Conservation (phyloP, 225 moss, liverwort and hornwort genomes). For the Bryum argenteum region DNA sequence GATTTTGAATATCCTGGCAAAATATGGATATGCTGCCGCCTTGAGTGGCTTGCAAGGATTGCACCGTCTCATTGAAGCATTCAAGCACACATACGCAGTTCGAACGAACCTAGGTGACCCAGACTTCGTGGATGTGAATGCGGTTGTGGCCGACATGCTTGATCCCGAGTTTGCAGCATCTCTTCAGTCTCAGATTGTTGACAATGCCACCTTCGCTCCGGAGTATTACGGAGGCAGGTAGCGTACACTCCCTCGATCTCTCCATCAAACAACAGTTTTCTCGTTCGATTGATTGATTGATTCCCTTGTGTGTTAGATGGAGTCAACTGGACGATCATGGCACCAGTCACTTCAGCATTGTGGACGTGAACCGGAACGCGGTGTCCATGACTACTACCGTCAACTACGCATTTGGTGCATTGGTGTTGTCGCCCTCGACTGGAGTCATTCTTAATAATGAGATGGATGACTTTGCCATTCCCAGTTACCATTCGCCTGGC, state of each 20-base stretch:
- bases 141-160: constrained; percentile 78
- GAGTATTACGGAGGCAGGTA: constrained; percentile 88
- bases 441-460: constrained; percentile 78
- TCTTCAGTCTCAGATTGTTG: constrained; percentile 56
- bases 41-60: constrained; percentile 50
- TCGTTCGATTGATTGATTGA: neutral
- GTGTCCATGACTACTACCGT: constrained; percentile 77
- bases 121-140: constrained; percentile 52
- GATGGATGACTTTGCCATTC: constrained; percentile 83
- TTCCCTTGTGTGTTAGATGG: constrained; percentile 45
- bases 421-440: constrained; percentile 64
- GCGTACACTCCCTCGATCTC: neutral
- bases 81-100: constrained; percentile 84
- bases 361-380: constrained; percentile 67
- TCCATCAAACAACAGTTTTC: too few relatives aligned
- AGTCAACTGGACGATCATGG: constrained; percentile 66
- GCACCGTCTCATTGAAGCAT: constrained; percentile 80
- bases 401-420: constrained; percentile 66
- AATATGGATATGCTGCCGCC: constrained; percentile 37
- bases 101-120: constrained; percentile 76
- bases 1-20: constrained; percentile 82
- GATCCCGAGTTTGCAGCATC: constrained; percentile 56
- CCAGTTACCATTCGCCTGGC: constrained; percentile 30
- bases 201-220: constrained; percentile 69
- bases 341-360: constrained; percentile 76